Percentiles rank a stretch among this genome's conserved stretches.
These are phyloP conservation scores for Nasturtium officinale DNA, from an alignment of 345 rosid genomes.

Conservation along the genomic window DNA sequence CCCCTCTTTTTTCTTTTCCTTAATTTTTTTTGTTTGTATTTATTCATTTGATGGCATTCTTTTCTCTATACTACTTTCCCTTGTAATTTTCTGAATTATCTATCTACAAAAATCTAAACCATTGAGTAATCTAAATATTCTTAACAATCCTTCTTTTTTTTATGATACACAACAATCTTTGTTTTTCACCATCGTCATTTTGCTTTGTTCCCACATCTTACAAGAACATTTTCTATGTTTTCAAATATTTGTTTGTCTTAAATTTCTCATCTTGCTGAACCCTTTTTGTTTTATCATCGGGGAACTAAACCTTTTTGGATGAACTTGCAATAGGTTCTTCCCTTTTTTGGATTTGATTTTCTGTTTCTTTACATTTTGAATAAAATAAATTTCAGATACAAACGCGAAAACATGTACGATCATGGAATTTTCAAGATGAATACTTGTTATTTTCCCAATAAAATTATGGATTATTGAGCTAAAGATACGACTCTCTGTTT, in stretches of 20 bases:
- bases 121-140: constrained; percentile 4
- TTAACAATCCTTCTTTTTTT: neutral
- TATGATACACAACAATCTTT: too few relatives aligned
- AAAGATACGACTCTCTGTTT: neutral
- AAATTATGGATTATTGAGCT: constrained; percentile 4
- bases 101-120: constrained; percentile 1
- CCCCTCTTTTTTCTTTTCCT: constrained; percentile 5
- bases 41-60: constrained; percentile 21
- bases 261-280: constrained; percentile 1
- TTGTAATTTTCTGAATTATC: neutral
- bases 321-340: too few relatives aligned
- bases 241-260: neutral
- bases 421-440: neutral
- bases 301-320: too few relatives aligned
- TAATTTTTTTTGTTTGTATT: neutral
- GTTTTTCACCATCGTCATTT: constrained; percentile 24
- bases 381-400: neutral
- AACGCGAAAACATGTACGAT: constrained; percentile 10
- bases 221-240: neutral
- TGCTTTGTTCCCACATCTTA: constrained; percentile 14
- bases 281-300: neutral
- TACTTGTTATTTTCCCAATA: neutral
- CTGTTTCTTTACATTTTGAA: neutral
- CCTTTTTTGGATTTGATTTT: neutral
- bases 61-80: constrained; percentile 9